Percentiles rank a stretch among this genome's conserved stretches.
Conservation (phyloP, 768 basidiomycete genomes). For the Clathrus columnatus region DNA sequence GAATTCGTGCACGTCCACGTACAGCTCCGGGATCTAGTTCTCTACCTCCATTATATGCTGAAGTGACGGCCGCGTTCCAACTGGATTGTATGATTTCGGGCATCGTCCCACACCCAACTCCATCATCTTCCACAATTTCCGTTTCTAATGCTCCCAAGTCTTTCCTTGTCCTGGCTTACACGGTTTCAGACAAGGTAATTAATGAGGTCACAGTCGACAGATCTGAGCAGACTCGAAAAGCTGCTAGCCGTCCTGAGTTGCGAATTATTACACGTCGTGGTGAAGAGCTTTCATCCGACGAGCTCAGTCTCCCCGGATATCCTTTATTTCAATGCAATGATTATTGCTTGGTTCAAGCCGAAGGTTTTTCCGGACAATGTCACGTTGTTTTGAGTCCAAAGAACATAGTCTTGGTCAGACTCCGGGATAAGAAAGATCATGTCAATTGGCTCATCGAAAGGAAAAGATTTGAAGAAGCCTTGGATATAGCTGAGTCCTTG, state of each 20-base stretch:
- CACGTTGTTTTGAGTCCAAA: conserved; percentile 83
- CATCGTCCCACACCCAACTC: conserved; percentile 66
- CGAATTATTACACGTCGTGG: conserved; percentile 84
- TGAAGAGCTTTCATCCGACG: conserved; percentile 82
- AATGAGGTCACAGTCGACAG: conserved; percentile 60
- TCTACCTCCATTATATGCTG: conserved; percentile 59
- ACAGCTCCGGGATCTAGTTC: conserved; percentile 28
- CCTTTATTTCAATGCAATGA: conserved; percentile 89
- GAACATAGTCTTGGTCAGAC: conserved; percentile 80
- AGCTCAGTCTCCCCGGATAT: conserved; percentile 67
- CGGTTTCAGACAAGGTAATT: conserved; percentile 64
- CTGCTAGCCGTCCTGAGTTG: conserved; percentile 87
- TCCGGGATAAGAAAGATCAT: conserved; percentile 83
- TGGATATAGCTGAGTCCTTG: conserved; percentile 69
- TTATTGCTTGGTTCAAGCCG: conserved; percentile 56
- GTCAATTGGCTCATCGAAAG: conserved; percentile 87
- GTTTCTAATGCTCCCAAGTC: conserved; percentile 28
- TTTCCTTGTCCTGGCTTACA: conserved; percentile 84
- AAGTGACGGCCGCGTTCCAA: conserved; percentile 85
- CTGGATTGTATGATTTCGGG: conserved; percentile 95
- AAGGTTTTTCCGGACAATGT: conserved; percentile 20
- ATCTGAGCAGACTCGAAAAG: conserved; percentile 67
- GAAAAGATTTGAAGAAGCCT: conserved; percentile 80
- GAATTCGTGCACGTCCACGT: conserved; percentile 56
- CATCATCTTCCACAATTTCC: conserved; percentile 21